Evolutionary conservation across 768 basidiomycete genomes (phyloP).

Genomic region (Plicaturopsis crispa): DNA sequence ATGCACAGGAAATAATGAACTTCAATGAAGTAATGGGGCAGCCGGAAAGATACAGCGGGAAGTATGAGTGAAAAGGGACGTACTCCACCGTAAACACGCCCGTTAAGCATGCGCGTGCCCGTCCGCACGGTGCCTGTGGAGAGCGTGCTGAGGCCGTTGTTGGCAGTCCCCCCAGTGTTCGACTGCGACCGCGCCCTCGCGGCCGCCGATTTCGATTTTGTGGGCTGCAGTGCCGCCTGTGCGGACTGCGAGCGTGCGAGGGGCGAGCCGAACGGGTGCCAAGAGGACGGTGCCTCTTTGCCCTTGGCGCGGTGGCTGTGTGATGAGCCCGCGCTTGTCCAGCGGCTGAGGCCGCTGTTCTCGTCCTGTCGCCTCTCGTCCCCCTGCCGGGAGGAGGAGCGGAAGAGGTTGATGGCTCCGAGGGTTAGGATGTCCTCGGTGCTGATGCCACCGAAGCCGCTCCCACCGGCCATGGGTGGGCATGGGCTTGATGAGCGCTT

Average conservation of each 20-base stretch:
- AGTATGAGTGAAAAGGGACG: conserved; percentile 4
- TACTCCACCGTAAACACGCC: conserved; percentile 68
- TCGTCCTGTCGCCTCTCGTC: conserved; percentile 2
- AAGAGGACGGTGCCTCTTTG: not conserved
- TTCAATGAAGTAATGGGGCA: not conserved
- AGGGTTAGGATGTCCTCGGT: conserved; percentile 23
- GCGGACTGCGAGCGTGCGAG: conserved; percentile 27
- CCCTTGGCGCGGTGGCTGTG: not conserved
- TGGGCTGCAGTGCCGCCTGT: conserved; percentile 14
- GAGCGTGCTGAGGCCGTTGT: not conserved
- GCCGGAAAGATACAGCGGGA: not conserved
- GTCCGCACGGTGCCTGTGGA: conserved; percentile 19
- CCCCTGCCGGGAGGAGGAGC: conserved; percentile 5
- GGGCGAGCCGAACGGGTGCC: conserved; percentile 15
- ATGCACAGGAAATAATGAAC: no score
- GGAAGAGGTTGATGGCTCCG: conserved; percentile 21
- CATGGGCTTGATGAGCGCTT: conserved; percentile 5
- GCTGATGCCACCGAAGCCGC: conserved; percentile 2
- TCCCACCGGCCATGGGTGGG: conserved; percentile 3
- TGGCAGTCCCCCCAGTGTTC: not conserved
- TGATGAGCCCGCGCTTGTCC: not conserved
- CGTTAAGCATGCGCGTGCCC: conserved; percentile 72
- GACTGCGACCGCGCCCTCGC: not conserved
- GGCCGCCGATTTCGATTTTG: conserved; percentile 20
- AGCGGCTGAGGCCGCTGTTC: not conserved